phyloP scores from a whole-genome alignment of 176 grass and related monocot species.

The Poa pratensis region DNA sequence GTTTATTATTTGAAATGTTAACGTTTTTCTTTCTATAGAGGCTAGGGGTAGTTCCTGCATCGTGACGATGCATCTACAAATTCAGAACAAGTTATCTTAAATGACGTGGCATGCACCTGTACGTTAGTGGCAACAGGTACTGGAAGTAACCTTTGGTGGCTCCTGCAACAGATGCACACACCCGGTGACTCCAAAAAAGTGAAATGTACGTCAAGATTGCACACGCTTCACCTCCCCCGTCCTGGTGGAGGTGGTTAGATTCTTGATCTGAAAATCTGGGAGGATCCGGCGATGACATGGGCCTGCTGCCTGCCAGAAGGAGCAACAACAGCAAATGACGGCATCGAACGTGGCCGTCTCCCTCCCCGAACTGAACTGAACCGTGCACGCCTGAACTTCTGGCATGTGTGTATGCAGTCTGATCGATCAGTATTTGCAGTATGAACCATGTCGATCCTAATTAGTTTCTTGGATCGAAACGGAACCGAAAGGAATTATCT shows the following conservation, averaged over 20 bases:
- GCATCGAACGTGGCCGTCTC: constrained; percentile 24
- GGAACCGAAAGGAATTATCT: not conserved
- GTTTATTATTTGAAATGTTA: too few species aligned
- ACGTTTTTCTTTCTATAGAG: not conserved
- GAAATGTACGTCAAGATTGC: not conserved
- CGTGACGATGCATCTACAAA: not conserved
- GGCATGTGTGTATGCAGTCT: not conserved
- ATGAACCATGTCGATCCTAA: not conserved
- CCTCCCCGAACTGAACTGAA: not conserved
- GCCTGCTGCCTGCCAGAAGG: constrained; percentile 25
- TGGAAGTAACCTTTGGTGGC: not conserved
- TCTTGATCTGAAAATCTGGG: constrained; percentile 49
- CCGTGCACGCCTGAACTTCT: not conserved
- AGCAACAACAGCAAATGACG: constrained; percentile 25
- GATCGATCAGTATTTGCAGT: not conserved
- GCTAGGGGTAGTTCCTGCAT: not conserved
- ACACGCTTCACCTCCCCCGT: not conserved
- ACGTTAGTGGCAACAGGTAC: not conserved
- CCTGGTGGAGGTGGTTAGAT: constrained; percentile 34
- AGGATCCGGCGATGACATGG: constrained; percentile 46
- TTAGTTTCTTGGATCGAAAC: not conserved
- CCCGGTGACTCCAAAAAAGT: not conserved
- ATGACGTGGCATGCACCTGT: not conserved
- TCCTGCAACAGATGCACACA: not conserved
- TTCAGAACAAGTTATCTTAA: not conserved